Conservation (phyloP, 2,329 filamentous ascomycete species). For the Alternaria arborescens region DNA sequence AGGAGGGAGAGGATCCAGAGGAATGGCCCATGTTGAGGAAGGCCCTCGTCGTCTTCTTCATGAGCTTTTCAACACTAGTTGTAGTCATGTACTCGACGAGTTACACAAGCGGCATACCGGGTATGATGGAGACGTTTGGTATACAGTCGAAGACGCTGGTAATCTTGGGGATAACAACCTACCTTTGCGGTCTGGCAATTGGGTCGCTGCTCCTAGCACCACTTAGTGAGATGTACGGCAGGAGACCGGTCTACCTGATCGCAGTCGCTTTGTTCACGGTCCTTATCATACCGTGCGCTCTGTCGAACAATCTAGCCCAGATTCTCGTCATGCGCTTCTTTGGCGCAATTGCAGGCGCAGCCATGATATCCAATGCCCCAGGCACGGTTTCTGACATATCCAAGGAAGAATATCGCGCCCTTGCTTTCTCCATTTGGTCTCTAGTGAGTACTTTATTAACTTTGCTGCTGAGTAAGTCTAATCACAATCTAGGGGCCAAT, state of each 20-base stretch:
- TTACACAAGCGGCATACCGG: constrained; percentile 76
- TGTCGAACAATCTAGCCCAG: constrained; percentile 72
- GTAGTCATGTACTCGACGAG: constrained; percentile 72
- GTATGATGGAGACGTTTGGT: constrained; percentile 73
- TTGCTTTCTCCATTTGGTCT: constrained; percentile 84
- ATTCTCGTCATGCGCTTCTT: constrained; percentile 80
- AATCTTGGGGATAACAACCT: constrained; percentile 80
- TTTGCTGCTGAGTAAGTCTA: too few relatives aligned
- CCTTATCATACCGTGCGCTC: constrained; percentile 74
- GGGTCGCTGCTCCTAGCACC: constrained; percentile 79
- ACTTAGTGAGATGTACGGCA: constrained; percentile 74
- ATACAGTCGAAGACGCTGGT: constrained; percentile 66
- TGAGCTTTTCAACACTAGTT: constrained; percentile 65
- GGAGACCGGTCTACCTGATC: constrained; percentile 71
- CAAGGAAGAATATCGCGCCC: constrained; percentile 78
- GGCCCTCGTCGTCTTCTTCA: constrained; percentile 61
- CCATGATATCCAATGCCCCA: constrained; percentile 83
- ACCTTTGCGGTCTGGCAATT: constrained; percentile 75
- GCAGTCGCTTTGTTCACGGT: constrained; percentile 71
- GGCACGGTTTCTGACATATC: constrained; percentile 86
- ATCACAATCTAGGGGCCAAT: constrained; percentile 67
- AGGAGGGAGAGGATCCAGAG: constrained; percentile 67
- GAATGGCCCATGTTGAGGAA: constrained; percentile 73
- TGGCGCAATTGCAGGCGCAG: constrained; percentile 76
- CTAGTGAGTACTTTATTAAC: constrained; percentile 52